Evolutionary conservation across 805 yeast genomes (phyloP).

Genomic region (Starmerella tilneyi): DNA sequence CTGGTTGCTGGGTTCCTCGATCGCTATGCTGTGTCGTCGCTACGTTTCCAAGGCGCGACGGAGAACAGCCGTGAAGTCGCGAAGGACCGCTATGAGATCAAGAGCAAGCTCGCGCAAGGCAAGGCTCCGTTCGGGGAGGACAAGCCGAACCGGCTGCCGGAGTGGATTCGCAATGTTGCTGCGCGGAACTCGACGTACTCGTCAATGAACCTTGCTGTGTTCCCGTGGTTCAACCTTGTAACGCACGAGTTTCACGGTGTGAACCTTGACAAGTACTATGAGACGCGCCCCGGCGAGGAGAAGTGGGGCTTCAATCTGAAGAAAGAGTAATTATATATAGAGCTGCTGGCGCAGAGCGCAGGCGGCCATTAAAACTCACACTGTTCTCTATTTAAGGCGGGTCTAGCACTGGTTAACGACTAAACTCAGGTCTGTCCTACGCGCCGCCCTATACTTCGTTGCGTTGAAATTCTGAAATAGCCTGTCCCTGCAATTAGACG

Average conservation of each 20-base stretch:
- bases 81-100: conserved; percentile 65
- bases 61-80: conserved; percentile 64
- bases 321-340: too few species aligned
- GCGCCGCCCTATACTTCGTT: too few species aligned
- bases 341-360: too few species aligned
- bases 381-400: too few species aligned
- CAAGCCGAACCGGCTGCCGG: conserved; percentile 45
- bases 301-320: conserved; percentile 41
- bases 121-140: conserved; percentile 55
- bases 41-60: conserved; percentile 66
- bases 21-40: conserved; percentile 55
- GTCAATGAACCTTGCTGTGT: conserved; percentile 44
- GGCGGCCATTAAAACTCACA: too few species aligned
- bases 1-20: conserved; percentile 60
- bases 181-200: conserved; percentile 70
- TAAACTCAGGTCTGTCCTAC: too few species aligned
- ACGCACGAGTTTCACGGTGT: conserved; percentile 77
- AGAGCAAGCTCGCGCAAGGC: conserved; percentile 53
- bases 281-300: conserved; percentile 45
- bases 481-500: too few species aligned
- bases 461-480: too few species aligned
- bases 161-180: conserved; percentile 62
- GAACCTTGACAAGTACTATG: conserved; percentile 48
- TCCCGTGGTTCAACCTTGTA: conserved; percentile 78
- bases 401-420: too few species aligned